phyloP scores from a whole-genome alignment of 2,329 filamentous ascomycete species.

The Penicillium sclerotiorum region DNA sequence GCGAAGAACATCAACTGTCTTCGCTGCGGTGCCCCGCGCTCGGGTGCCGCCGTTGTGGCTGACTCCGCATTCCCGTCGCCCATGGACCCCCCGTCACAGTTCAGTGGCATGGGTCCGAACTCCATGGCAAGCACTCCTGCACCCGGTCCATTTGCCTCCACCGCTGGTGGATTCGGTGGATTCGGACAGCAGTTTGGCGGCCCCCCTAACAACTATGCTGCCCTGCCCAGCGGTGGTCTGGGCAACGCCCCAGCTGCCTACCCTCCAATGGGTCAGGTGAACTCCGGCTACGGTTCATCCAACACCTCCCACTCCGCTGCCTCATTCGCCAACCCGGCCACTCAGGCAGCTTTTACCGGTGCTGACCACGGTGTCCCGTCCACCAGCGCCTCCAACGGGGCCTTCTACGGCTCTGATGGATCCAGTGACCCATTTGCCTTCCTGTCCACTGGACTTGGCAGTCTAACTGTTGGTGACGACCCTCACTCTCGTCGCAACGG shows the following conservation, averaged over 20 bases:
- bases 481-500: conserved; percentile 49
- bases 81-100: conserved; percentile 83
- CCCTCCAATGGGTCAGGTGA: conserved; percentile 67
- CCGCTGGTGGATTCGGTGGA: conserved; percentile 67
- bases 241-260: conserved; percentile 78
- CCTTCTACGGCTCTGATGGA: conserved; percentile 63
- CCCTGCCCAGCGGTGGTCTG: conserved; percentile 77
- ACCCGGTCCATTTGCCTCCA: conserved; percentile 73
- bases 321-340: conserved; percentile 88
- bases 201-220: conserved; percentile 78
- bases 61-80: conserved; percentile 89
- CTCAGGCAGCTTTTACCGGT: conserved; percentile 91
- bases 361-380: conserved; percentile 80
- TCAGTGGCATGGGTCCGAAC: conserved; percentile 75
- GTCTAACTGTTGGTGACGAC: conserved; percentile 58
- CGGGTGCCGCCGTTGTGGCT: conserved; percentile 89
- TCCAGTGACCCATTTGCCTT: conserved; percentile 66
- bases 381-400: conserved; percentile 74
- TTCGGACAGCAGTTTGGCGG: conserved; percentile 80
- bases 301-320: conserved; percentile 80
- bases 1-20: conserved; percentile 99
- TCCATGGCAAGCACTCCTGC: conserved; percentile 85
- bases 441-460: conserved; percentile 62
- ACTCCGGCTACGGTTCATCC: conserved; percentile 76
- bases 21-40: conserved; percentile 91